Percentiles rank a stretch among this genome's conserved stretches.
Conservation (phyloP, 2,329 filamentous ascomycete species). For the Bisporella sp. region DNA sequence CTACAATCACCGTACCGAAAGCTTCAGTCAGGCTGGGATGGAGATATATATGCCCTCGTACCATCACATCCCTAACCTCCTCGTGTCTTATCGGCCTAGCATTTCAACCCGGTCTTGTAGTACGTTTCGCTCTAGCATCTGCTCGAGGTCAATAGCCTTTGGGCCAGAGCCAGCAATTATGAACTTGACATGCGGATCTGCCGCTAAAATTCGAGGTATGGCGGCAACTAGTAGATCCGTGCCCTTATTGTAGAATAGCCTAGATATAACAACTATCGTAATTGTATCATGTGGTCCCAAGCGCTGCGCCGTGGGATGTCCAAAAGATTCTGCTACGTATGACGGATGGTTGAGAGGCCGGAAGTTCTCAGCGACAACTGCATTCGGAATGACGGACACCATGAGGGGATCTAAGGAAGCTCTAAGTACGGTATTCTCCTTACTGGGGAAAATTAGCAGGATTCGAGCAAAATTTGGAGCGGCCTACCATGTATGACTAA, state of each 20-base stretch:
- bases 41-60: constrained; percentile 91
- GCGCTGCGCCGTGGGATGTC: constrained; percentile 41
- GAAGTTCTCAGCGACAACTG: constrained; percentile 95
- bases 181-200: constrained; percentile 89
- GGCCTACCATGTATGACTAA: constrained; percentile 88
- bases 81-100: constrained; percentile 88
- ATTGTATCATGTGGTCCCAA: constrained; percentile 81
- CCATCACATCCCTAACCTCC: constrained; percentile 96
- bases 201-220: constrained; percentile 84
- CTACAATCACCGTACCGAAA: constrained; percentile 95
- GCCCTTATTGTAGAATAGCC: constrained; percentile 97
- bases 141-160: constrained; percentile 94
- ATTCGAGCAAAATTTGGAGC: not conserved
- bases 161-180: constrained; percentile 94
- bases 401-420: constrained; percentile 92
- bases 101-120: constrained; percentile 91
- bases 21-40: constrained; percentile 94
- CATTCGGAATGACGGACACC: constrained; percentile 97
- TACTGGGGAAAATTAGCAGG: constrained; percentile 46
- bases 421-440: constrained; percentile 93
- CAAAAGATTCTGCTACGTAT: constrained; percentile 32
- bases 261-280: constrained; percentile 94
- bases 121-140: constrained; percentile 94
- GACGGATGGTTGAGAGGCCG: constrained; percentile 55
- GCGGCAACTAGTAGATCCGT: constrained; percentile 95